Evolutionary conservation across 768 basidiomycete genomes (phyloP).

Genomic region (Pulveroboletus sp.): DNA sequence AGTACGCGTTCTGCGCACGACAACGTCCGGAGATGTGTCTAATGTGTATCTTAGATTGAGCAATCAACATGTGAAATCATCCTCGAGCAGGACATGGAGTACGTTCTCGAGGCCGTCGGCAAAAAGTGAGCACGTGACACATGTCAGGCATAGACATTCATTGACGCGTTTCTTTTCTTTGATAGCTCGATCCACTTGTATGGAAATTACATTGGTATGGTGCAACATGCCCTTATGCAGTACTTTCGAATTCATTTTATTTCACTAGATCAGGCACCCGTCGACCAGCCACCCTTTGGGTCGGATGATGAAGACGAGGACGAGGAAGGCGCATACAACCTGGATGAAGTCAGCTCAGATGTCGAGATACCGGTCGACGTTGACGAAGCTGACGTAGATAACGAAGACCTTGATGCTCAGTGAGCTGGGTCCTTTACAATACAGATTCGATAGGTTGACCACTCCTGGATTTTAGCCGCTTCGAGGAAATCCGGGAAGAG

Average conservation of each 20-base stretch:
- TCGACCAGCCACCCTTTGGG: conserved; percentile 49
- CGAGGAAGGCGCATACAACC: conserved; percentile 55
- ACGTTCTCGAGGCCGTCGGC: conserved; percentile 69
- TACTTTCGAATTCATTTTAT: neutral
- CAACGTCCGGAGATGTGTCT: conserved; percentile 4
- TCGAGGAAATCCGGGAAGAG: conserved; percentile 61
- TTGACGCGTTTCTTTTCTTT: conserved; percentile 9
- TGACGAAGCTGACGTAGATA: conserved; percentile 57
- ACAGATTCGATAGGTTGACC: neutral
- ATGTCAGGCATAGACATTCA: neutral
- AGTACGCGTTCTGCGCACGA: conserved; percentile 39
- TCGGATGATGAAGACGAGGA: conserved; percentile 51
- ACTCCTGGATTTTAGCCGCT: conserved; percentile 41
- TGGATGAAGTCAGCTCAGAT: conserved; percentile 80
- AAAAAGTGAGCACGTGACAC: conserved; percentile 60
- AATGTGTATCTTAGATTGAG: conserved; percentile 55
- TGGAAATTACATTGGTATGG: conserved; percentile 79
- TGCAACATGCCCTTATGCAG: neutral
- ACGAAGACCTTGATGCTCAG: conserved; percentile 37
- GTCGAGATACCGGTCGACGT: conserved; percentile 75
- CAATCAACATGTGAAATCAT: conserved; percentile 70
- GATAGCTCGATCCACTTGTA: conserved; percentile 69
- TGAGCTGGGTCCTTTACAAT: conserved; percentile 31
- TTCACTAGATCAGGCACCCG: conserved; percentile 48
- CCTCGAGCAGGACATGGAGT: conserved; percentile 63